Evolutionary conservation across 1,139 yeast species (phyloP).

Genomic region (Debaryomycetaceae sp.): DNA sequence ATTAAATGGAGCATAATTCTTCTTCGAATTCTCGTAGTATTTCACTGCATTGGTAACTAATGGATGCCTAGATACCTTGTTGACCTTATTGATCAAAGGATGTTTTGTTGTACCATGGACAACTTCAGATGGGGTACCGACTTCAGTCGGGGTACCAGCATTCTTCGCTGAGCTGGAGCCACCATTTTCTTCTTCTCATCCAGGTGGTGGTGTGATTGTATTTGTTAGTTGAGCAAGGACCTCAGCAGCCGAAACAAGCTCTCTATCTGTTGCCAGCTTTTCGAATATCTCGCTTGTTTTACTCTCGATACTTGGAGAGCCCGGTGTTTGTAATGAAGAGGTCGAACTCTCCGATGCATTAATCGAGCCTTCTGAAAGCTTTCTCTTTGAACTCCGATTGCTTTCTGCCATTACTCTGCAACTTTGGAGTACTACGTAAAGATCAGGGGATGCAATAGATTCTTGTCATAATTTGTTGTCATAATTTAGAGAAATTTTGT

Average conservation of each 20-base stretch:
- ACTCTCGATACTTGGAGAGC: conserved; percentile 3
- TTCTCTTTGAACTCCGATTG: conserved; percentile 2
- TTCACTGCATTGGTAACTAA: conserved; percentile 56
- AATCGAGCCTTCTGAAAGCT: conserved; percentile 2
- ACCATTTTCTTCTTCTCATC: not conserved
- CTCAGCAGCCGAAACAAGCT: conserved; percentile 40
- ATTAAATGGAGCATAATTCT: conserved; percentile 55
- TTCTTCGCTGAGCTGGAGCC: not conserved
- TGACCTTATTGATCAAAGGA: conserved; percentile 45
- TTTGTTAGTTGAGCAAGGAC: conserved; percentile 37
- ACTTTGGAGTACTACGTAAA: too few relatives aligned
- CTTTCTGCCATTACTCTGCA: conserved; percentile 2
- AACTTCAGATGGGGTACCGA: too few relatives aligned
- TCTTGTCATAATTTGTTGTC: too few relatives aligned
- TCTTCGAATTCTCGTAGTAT: conserved; percentile 55
- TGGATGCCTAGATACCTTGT: conserved; percentile 44
- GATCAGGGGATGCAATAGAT: too few relatives aligned
- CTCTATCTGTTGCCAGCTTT: conserved; percentile 16
- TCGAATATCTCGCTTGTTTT: conserved; percentile 6
- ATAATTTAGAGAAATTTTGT: not conserved
- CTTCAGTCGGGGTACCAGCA: not conserved
- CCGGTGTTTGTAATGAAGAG: conserved; percentile 6
- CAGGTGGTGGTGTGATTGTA: conserved; percentile 8
- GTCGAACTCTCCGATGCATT: conserved; percentile 1
- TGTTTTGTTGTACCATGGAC: conserved; percentile 19